Base-by-base conservation (phyloP, 495 filamentous ascomycete species). In the Talaromyces wortmannii region DNA sequence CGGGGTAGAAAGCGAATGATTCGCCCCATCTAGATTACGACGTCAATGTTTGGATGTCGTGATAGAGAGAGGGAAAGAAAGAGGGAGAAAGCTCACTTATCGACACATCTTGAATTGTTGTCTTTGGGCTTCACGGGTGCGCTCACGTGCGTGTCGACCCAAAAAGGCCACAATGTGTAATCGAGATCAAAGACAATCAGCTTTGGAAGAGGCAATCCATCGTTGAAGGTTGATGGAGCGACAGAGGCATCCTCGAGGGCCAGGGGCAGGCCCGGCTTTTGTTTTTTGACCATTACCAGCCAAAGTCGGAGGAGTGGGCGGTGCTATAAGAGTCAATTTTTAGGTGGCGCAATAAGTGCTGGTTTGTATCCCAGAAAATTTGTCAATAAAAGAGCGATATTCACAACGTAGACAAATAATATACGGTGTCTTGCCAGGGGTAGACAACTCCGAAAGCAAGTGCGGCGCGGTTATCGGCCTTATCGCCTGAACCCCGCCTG, bases 131-230 rank as follows among this genome's bases (percentile, higher is more conserved):
- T 89, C 50, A 98, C 74, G 0, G 94, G 92, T 10, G 88, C 80
- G 51, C 83, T 85, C 63, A 92, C 85, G 68, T 96, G 91, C 12
- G 91, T 96, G 74, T 97, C 94, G 3, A 91, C 85, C 91, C 92
- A 98, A 76, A 95, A 96, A 4, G 91, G 90, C 94, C 94, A 97
- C 1, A 98, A 78, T 0, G 94, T 98, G 76, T 96, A 97, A 76
- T 98, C 94, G 50, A 97, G 80, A 67, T 98, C 94, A 72, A 98
- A 95, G 55, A 88, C 86, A 57, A 98, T 80, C 57, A 95, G 72
- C 58, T 86, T 89, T 0, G 94, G 94, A 3, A 98, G 83, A 1
- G 90, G 88, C 0, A 83, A 80, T 54, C 83, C 84, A 69, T 98
- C 92, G 48, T 70, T 80, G 66, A 96, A 84, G 18, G 86, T 89